Evolutionary conservation across 2,329 filamentous ascomycete species (phyloP), one percentile per base, ranked within the genome.

Genomic region (Pestalotiopsis sp.): DNA sequence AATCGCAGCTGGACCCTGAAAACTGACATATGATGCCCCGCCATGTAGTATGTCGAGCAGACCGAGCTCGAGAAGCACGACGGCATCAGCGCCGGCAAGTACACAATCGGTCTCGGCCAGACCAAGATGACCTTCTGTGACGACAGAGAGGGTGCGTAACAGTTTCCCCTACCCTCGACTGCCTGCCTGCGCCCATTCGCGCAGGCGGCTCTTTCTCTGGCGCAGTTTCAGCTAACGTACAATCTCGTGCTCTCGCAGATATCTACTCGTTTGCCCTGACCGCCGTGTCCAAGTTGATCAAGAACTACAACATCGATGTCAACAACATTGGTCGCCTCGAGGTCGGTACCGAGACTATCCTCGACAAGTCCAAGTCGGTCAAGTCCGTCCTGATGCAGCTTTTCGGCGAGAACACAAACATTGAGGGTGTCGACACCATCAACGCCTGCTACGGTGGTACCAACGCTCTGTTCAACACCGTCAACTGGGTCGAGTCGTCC

Each of bases 121-220:
- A 95, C 92, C 79, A 94, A 93, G 85, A 96, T 96, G 93, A 91
- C 90, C 86, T 96, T 96, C 84, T 95, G 93, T 81, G 93, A 96
- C 83, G 93, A 96, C 79, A 90, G 92, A 79, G 93, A 96, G 86
- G 93, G 93, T 94, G 81, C 81, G 85, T 81, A 73, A 63, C 69
- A 1, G 14, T 9, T n/a, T n/a, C 45, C 6, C 49, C 27, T 36
- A 36, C 31, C 31, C 31, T 36, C 31, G 31, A 36, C 31, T 36
- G 31, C 3, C 36, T 17, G 27, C 49, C 45, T 20, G 60, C 66
- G 20, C 64, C 36, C 25, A 65, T 2, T 14, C 23, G 38, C 27
- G 12, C 12, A 20, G 5, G 20, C 23, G 17, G 38, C 41, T 40
- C 31, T 36, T 12, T 36, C 31, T 38, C 36, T 5, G 14, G 25